Conservation (phyloP, 805 yeast species). For the Yamadazyma kitorensis region DNA sequence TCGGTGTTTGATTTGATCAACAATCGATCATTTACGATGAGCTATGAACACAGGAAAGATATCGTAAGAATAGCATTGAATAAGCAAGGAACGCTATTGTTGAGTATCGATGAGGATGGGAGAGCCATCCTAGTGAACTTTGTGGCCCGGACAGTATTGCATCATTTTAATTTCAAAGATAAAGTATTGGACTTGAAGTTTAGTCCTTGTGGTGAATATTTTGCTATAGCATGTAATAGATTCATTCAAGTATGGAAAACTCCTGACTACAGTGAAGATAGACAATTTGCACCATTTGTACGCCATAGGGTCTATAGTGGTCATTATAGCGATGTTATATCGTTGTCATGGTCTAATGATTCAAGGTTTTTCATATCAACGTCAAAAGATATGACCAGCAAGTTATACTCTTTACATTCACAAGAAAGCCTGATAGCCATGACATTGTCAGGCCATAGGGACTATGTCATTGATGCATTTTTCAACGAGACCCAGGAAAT, state of each 20-base stretch:
- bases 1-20: conserved; percentile 82
- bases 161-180: conserved; percentile 91
- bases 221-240: conserved; percentile 82
- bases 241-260: conserved; percentile 93
- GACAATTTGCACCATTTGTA: conserved; percentile 95
- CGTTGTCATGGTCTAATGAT: conserved; percentile 86
- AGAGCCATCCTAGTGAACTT: conserved; percentile 90
- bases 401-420: conserved; percentile 72
- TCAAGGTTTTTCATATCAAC: conserved; percentile 84
- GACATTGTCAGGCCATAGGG: conserved; percentile 90
- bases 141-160: conserved; percentile 76
- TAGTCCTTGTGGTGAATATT: conserved; percentile 82
- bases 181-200: conserved; percentile 71
- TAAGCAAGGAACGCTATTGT: conserved; percentile 71
- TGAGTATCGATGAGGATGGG: conserved; percentile 88
- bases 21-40: conserved; percentile 83
- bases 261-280: conserved; percentile 73
- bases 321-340: conserved; percentile 77
- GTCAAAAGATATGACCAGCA: conserved; percentile 86
- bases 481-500: conserved; percentile 85
- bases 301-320: conserved; percentile 90
- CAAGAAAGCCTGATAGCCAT: conserved; percentile 71
- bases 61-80: conserved; percentile 78
- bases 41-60: conserved; percentile 89
- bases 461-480: conserved; percentile 81